Conservation (phyloP, 75 land plant species). For the Cryptomeria japonica region DNA sequence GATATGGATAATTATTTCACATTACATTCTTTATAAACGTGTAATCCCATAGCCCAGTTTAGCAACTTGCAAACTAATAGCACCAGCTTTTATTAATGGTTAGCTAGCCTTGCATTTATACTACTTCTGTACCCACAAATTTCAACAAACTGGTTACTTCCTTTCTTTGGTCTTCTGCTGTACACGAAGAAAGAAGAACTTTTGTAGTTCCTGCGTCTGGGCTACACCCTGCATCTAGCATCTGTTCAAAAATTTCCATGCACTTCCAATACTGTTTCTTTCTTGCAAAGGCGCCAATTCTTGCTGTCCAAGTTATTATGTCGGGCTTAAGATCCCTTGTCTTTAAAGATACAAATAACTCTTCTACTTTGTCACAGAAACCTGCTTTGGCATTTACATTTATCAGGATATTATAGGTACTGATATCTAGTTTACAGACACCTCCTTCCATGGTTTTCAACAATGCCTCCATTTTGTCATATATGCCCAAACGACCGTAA, state of each 20-base stretch:
- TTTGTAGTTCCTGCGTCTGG: conserved; percentile 84
- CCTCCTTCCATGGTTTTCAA: conserved; percentile 58
- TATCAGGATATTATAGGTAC: conserved; percentile 88
- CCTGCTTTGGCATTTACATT: conserved; percentile 77
- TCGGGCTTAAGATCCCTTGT: conserved; percentile 58
- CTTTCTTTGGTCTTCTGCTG: conserved; percentile 56
- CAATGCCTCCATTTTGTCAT: conserved; percentile 76
- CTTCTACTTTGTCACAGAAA: conserved; percentile 69
- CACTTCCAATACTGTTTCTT: conserved; percentile 76
- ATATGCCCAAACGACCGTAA: conserved; percentile 71
- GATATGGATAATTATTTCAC: background rate
- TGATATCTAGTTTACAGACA: conserved; percentile 55
- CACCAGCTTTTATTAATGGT: background rate
- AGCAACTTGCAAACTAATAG: background rate
- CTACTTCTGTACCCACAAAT: background rate
- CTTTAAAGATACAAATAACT: conserved; percentile 53
- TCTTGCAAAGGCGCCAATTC: conserved; percentile 77
- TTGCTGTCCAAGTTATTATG: conserved; percentile 83
- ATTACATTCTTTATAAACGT: background rate
- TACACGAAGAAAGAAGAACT: conserved; percentile 83
- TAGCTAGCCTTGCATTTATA: background rate
- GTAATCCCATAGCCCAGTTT: background rate
- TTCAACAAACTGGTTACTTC: conserved; percentile 49
- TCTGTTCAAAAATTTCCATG: conserved; percentile 71
- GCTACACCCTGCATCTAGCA: conserved; percentile 77